Evolutionary conservation across 345 rosid species (phyloP).

Genomic region (Aquilaria sinensis): DNA sequence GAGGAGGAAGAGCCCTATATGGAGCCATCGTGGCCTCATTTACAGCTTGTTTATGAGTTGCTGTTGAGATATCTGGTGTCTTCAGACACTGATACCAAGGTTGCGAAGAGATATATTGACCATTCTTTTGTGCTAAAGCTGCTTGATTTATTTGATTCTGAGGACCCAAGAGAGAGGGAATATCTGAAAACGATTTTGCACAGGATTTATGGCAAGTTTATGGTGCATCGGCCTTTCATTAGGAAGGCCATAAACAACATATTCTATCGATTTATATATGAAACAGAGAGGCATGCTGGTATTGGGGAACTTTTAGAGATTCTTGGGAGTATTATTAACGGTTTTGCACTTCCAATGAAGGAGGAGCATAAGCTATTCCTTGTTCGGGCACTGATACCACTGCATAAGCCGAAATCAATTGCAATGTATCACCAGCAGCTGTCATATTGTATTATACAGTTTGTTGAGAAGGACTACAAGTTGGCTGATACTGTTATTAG

Average conservation of each 20-base stretch:
- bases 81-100: conserved; percentile 69
- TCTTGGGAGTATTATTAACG: conserved; percentile 88
- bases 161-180: conserved; percentile 83
- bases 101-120: conserved; percentile 73
- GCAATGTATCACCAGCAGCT: conserved; percentile 78
- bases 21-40: conserved; percentile 88
- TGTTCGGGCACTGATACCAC: conserved; percentile 80
- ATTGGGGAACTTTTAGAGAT: conserved; percentile 86
- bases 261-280: conserved; percentile 78
- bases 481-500: conserved; percentile 76
- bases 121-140: conserved; percentile 67
- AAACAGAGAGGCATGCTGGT: conserved; percentile 83
- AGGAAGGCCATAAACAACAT: conserved; percentile 77
- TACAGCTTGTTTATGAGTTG: conserved; percentile 79
- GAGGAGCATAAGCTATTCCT: conserved; percentile 90
- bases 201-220: conserved; percentile 86
- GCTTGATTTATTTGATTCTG: conserved; percentile 81
- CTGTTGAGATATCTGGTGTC: conserved; percentile 71
- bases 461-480: conserved; percentile 92
- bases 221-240: conserved; percentile 86
- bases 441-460: conserved; percentile 78
- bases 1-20: conserved; percentile 84
- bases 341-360: conserved; percentile 93
- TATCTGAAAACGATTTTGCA: conserved; percentile 80
- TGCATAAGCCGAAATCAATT: conserved; percentile 79